phyloP scores from a whole-genome alignment of 1,284 basidiomycete species.

The Pseudozyma tsukubaensis region DNA sequence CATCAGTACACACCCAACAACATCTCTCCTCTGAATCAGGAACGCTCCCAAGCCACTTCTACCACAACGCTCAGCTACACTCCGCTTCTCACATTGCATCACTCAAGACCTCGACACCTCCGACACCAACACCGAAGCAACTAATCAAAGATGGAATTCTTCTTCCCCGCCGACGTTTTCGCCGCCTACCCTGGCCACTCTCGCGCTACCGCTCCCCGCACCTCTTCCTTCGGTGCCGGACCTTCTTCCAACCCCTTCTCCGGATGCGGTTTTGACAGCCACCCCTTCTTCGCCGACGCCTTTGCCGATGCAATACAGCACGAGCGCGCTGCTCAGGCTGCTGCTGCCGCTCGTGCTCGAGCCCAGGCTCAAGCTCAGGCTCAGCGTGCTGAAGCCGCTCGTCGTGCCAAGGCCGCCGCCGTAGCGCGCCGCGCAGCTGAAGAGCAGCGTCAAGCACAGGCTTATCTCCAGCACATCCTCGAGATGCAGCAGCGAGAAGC shows the following conservation, averaged over 20 bases:
- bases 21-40: constrained; percentile 12
- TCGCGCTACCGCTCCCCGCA: constrained; percentile 14
- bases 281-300: constrained; percentile 31
- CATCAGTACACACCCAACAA: constrained; percentile 13
- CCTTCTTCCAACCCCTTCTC: constrained; percentile 32
- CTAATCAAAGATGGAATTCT: constrained; percentile 44
- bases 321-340: constrained; percentile 31
- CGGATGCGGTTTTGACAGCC: constrained; percentile 47
- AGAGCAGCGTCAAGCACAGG: constrained; percentile 37
- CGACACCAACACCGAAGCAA: neutral
- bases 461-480: constrained; percentile 47
- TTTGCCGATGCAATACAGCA: constrained; percentile 46
- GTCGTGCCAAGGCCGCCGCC: constrained; percentile 32
- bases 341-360: too few species aligned
- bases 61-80: constrained; percentile 1
- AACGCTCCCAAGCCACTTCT: constrained; percentile 6
- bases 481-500: constrained; percentile 43
- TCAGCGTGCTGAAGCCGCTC: constrained; percentile 34
- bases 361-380: constrained; percentile 33
- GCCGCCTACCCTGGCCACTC: constrained; percentile 38
- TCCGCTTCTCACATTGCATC: neutral
- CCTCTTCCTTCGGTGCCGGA: constrained; percentile 15
- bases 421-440: constrained; percentile 37
- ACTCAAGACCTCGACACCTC: constrained; percentile 2
- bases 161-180: constrained; percentile 53